phyloP scores from a whole-genome alignment of 306 rosid species.

The Trifolium fragiferum region DNA sequence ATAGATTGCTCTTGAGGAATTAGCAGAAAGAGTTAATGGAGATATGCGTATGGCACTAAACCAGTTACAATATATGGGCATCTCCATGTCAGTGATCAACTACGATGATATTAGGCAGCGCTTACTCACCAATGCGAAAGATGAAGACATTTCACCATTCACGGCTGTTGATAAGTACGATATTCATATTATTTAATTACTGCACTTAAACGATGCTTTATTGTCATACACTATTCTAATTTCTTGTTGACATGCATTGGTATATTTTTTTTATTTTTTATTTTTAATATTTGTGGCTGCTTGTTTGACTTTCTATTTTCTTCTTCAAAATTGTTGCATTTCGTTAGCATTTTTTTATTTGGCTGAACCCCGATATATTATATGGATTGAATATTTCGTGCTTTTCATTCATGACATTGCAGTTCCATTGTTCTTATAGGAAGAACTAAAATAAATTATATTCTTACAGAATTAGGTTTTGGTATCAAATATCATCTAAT shows the following conservation, averaged over 20 bases:
- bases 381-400: constrained; percentile 4
- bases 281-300: constrained; percentile 21
- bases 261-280: constrained; percentile 30
- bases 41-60: constrained; percentile 97
- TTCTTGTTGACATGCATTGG: constrained; percentile 10
- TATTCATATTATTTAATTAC: constrained; percentile 12
- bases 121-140: constrained; percentile 72
- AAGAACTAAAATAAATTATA: background rate
- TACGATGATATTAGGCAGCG: constrained; percentile 87
- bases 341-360: constrained; percentile 2
- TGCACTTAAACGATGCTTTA: background rate
- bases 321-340: constrained; percentile 9
- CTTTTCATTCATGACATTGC: constrained; percentile 24
- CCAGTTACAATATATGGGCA: constrained; percentile 93
- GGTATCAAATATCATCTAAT: constrained; percentile 2
- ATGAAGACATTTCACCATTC: constrained; percentile 96
- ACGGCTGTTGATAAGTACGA: constrained; percentile 94
- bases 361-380: background rate
- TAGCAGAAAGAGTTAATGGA: constrained; percentile 92
- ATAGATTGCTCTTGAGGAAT: constrained; percentile 94
- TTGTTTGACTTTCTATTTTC: constrained; percentile 21
- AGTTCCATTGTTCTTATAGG: background rate
- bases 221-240: constrained; percentile 17
- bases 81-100: constrained; percentile 80
- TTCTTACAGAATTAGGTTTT: constrained; percentile 11